A percentile compares a stretch with the other conserved stretches of the same genome.
Evolutionary conservation across 768 basidiomycete genomes (phyloP).

Genomic region (Tricholoma hemisulphureum): DNA sequence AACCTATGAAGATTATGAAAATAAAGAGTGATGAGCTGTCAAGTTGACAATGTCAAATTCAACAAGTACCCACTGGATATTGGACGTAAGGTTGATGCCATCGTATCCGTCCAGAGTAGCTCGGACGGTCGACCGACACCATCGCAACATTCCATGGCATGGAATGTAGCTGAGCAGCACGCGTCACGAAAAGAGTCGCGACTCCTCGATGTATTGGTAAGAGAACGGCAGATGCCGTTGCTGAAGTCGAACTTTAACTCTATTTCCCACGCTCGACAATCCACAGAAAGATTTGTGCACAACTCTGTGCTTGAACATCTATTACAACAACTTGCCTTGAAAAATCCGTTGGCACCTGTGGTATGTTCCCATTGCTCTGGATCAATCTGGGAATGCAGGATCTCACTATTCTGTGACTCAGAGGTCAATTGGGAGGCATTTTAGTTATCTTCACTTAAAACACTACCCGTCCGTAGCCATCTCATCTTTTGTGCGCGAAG

Average conservation of each 20-base stretch:
- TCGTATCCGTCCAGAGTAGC: conserved; percentile 34
- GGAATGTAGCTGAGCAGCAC: conserved; percentile 21
- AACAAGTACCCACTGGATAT: conserved; percentile 19
- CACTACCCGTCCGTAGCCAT: conserved; percentile 12
- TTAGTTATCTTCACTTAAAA: conserved; percentile 35
- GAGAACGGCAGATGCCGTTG: conserved; percentile 21
- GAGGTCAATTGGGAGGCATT: conserved; percentile 92
- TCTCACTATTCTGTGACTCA: conserved; percentile 1
- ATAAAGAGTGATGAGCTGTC: neutral
- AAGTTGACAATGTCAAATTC: neutral
- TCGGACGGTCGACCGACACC: conserved; percentile 55
- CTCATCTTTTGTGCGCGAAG: neutral
- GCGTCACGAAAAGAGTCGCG: conserved; percentile 17
- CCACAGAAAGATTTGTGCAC: conserved; percentile 34
- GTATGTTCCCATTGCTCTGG: conserved; percentile 35
- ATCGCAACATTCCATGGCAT: conserved; percentile 85
- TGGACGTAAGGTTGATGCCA: conserved; percentile 7
- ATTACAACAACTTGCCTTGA: conserved; percentile 68
- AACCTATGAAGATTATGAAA: neutral
- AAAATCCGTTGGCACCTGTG: conserved; percentile 91
- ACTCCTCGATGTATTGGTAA: conserved; percentile 2
- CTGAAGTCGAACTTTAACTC: conserved; percentile 34
- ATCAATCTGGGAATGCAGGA: neutral
- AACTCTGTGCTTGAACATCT: conserved; percentile 16
- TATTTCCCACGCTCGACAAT: conserved; percentile 30